phyloP scores from a whole-genome alignment of 1,284 basidiomycete genomes.

The Austroboletus novae-zelandiae region DNA sequence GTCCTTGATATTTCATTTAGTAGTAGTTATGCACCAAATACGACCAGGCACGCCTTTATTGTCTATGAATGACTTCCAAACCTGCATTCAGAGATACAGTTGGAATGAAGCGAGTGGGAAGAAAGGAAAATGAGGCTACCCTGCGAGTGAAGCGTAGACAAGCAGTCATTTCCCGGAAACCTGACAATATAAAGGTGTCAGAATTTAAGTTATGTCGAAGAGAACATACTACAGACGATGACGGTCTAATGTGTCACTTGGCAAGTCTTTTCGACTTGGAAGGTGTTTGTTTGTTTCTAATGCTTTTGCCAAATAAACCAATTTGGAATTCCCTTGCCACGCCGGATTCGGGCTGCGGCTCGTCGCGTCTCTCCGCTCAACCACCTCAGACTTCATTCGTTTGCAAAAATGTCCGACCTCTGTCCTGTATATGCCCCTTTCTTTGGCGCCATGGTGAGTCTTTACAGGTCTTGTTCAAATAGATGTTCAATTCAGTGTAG shows the following conservation, averaged over 20 bases:
- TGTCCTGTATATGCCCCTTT: conserved; percentile 96
- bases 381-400: conserved; percentile 3
- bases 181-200: too few species aligned
- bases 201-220: too few species aligned
- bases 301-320: conserved; percentile 26
- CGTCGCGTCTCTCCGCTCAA: background rate
- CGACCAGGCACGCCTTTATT: conserved; percentile 53
- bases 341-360: conserved; percentile 10
- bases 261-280: conserved; percentile 3
- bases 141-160: conserved; percentile 66
- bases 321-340: conserved; percentile 7
- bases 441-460: conserved; percentile 91
- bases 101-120: background rate
- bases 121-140: conserved; percentile 33
- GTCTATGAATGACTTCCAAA: conserved; percentile 77
- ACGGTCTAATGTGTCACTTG: background rate
- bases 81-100: conserved; percentile 41
- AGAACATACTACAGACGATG: too few species aligned
- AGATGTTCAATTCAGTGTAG: conserved; percentile 39
- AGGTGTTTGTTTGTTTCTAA: conserved; percentile 32
- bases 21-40: background rate
- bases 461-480: background rate
- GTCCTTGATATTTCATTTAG: conserved; percentile 45
- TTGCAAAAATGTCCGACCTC: conserved; percentile 69
- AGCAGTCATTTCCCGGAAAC: conserved; percentile 47